Percentiles rank a stretch among this genome's conserved stretches.
These are phyloP conservation scores for Backusella liffmaniae DNA, from an alignment of 192 early-diverging fungal genomes.

Conservation along the genomic window DNA sequence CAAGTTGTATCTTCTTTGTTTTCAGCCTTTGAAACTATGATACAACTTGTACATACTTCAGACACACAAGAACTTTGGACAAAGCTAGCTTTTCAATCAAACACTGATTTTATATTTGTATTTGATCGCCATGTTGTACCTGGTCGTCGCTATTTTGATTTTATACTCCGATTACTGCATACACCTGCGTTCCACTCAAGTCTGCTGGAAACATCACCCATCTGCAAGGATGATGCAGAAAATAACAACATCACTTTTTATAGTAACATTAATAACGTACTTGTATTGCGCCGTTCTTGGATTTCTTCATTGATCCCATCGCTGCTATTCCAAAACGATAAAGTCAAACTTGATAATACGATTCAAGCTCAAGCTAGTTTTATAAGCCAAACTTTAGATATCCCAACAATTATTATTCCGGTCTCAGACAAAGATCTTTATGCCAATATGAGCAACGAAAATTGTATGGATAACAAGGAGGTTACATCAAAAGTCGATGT, in stretches of 20 bases:
- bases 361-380: neutral
- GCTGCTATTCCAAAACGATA: neutral
- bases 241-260: slow-evolving; percentile 19
- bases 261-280: neutral
- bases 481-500: neutral
- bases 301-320: neutral
- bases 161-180: slow-evolving; percentile 36
- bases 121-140: slow-evolving; percentile 3
- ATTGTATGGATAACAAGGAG: neutral
- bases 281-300: neutral
- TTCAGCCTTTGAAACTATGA: neutral
- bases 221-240: neutral
- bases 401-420: slow-evolving; percentile 40
- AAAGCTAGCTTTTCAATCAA: neutral
- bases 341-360: neutral
- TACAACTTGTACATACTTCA: neutral
- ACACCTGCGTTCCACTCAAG: slow-evolving; percentile 42
- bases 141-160: slow-evolving; percentile 35
- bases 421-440: slow-evolving; percentile 36
- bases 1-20: neutral
- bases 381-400: slow-evolving; percentile 39
- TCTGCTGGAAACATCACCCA: slow-evolving; percentile 35
- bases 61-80: neutral
- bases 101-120: neutral
- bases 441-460: neutral